Conservation (phyloP, 2,329 filamentous ascomycete genomes). For the Sclerotinia minor region DNA sequence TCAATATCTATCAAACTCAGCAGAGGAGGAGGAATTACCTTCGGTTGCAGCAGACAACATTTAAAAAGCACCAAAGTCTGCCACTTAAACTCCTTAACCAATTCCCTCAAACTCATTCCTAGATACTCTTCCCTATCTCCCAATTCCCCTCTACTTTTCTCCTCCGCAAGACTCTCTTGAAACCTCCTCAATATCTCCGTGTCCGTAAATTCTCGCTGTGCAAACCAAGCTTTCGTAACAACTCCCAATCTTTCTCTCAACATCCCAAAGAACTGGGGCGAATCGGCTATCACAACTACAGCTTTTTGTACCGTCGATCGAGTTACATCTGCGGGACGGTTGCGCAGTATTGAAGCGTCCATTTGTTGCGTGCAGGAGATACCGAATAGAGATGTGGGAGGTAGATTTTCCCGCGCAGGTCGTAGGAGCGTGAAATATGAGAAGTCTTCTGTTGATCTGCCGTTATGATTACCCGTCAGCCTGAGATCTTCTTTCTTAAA, state of each 20-base stretch:
- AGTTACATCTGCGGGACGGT: conserved; percentile 86
- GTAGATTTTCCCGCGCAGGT: conserved; percentile 53
- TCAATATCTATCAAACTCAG: conserved; percentile 15
- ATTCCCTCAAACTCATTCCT: conserved; percentile 82
- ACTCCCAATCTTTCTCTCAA: conserved; percentile 85
- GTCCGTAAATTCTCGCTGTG: conserved; percentile 88
- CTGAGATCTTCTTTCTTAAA: background rate
- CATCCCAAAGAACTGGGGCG: conserved; percentile 85
- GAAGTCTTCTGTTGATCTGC: conserved; percentile 87
- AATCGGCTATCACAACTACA: conserved; percentile 91
- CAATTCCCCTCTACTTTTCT: conserved; percentile 61
- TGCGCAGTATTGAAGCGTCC: conserved; percentile 73
- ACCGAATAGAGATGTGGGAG: conserved; percentile 84
- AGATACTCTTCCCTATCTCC: conserved; percentile 85
- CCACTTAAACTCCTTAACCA: conserved; percentile 92
- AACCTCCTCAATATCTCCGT: conserved; percentile 87
- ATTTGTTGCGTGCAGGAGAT: conserved; percentile 94
- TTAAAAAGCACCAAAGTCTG: conserved; percentile 94
- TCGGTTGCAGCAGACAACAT: conserved; percentile 88
- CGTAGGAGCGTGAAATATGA: conserved; percentile 93
- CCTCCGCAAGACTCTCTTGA: conserved; percentile 79
- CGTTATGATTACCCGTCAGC: conserved; percentile 20
- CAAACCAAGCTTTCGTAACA: conserved; percentile 95
- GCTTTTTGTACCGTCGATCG: conserved; percentile 97
- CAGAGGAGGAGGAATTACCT: conserved; percentile 56